Conservation (phyloP, 1,139 yeast species). For the Pichia sp. region DNA sequence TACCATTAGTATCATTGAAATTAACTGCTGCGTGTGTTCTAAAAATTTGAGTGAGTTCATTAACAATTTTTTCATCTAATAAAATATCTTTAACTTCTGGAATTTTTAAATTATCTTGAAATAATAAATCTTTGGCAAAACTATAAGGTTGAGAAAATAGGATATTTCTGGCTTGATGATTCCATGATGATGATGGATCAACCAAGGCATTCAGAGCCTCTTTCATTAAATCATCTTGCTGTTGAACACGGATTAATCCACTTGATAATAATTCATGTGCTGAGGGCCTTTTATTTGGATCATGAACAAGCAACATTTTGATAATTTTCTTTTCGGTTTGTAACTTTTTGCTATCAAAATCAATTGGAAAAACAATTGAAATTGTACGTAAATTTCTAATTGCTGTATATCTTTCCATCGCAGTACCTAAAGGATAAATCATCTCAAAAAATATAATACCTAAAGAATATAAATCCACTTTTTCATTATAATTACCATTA, state of each 20-base stretch:
- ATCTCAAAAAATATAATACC: slow-evolving; percentile 95
- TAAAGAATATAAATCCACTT: slow-evolving; percentile 91
- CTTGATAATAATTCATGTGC: slow-evolving; percentile 71
- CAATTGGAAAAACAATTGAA: slow-evolving; percentile 58
- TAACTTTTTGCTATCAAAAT: slow-evolving; percentile 47
- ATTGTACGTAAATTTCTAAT: slow-evolving; percentile 56
- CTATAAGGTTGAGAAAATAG: slow-evolving; percentile 78
- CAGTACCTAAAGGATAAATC: slow-evolving; percentile 76
- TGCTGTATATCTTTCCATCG: slow-evolving; percentile 83
- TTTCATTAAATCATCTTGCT: slow-evolving; percentile 81
- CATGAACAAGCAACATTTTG: slow-evolving; percentile 60
- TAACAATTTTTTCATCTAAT: slow-evolving; percentile 45
- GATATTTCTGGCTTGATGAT: slow-evolving; percentile 81
- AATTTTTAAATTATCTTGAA: slow-evolving; percentile 43
- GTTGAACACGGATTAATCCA: slow-evolving; percentile 80
- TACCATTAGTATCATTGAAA: slow-evolving; percentile 49
- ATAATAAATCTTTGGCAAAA: slow-evolving; percentile 74
- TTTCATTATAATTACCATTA: slow-evolving; percentile 72
- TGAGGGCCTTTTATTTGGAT: slow-evolving; percentile 70
- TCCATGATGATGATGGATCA: slow-evolving; percentile 92
- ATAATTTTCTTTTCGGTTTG: slow-evolving; percentile 62
- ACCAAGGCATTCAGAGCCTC: slow-evolving; percentile 82
- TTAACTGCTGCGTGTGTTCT: slow-evolving; percentile 82
- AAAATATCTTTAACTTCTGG: slow-evolving; percentile 34
- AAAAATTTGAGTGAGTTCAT: slow-evolving; percentile 55